Evolutionary conservation across 345 rosid species (phyloP).

Genomic region (Lenwebbia sp.): DNA sequence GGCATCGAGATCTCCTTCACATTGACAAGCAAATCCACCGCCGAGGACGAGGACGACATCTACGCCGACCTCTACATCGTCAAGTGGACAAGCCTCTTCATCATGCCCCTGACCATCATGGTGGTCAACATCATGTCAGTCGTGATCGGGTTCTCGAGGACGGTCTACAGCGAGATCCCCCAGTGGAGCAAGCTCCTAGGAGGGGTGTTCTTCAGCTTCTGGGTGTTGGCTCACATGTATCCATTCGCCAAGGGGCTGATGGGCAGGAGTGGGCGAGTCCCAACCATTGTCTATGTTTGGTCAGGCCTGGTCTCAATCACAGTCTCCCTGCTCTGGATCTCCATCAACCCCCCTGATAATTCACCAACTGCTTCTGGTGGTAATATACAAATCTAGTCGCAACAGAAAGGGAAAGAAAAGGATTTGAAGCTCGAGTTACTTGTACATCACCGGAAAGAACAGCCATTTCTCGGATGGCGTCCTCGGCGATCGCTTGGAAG

Average conservation of each 20-base stretch:
- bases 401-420: neutral
- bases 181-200: conserved; percentile 85
- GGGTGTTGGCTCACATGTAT: conserved; percentile 87
- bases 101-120: conserved; percentile 76
- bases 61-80: conserved; percentile 75
- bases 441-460: neutral
- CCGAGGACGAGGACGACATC: conserved; percentile 64
- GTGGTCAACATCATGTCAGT: conserved; percentile 55
- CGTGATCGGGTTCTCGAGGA: conserved; percentile 61
- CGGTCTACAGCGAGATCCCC: conserved; percentile 72
- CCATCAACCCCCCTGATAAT: conserved; percentile 55
- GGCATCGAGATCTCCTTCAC: conserved; percentile 88
- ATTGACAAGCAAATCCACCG: conserved; percentile 53
- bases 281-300: conserved; percentile 80
- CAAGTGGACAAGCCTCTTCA: conserved; percentile 82
- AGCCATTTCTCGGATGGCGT: neutral
- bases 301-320: conserved; percentile 65
- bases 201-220: conserved; percentile 73
- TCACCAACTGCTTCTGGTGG: conserved; percentile 20
- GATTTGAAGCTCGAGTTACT: neutral
- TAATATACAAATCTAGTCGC: conserved; percentile 20
- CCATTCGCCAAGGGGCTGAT: conserved; percentile 76
- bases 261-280: conserved; percentile 83
- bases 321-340: conserved; percentile 63
- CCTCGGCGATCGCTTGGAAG: neutral